Conservation (phyloP, 176 grass and related monocot genomes). For the Tuctoria greenei region DNA sequence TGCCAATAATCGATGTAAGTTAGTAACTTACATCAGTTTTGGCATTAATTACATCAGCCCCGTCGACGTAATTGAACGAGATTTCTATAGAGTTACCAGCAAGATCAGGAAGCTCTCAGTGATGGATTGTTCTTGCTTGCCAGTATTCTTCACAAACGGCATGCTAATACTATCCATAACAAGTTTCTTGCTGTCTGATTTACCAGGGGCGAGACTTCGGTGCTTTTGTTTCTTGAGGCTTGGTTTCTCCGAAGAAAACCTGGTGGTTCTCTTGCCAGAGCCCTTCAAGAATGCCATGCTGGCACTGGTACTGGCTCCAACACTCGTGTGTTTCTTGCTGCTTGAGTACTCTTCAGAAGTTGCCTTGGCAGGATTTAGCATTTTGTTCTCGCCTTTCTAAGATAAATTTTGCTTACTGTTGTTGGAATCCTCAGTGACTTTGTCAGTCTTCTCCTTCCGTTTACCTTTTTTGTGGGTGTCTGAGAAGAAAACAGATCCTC, state of each 20-base stretch:
- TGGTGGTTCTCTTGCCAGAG: slow-evolving; percentile 48
- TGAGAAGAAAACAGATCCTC: slow-evolving; percentile 28
- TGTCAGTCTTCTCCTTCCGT: slow-evolving; percentile 35
- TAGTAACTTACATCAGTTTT: too few species aligned
- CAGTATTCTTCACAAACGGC: slow-evolving; percentile 49
- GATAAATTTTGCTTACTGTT: slow-evolving; percentile 27
- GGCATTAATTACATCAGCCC: too few species aligned
- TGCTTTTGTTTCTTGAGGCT: slow-evolving; percentile 39
- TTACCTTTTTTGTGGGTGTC: slow-evolving; percentile 45
- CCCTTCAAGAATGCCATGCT: slow-evolving; percentile 38
- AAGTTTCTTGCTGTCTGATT: slow-evolving; percentile 42
- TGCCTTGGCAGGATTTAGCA: slow-evolving; percentile 28
- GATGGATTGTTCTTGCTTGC: slow-evolving; percentile 50
- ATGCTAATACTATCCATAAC: slow-evolving; percentile 32
- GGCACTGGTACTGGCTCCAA: background rate
- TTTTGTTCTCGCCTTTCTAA: slow-evolving; percentile 29
- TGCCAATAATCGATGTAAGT: too few species aligned
- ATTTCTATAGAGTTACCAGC: too few species aligned
- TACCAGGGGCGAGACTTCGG: slow-evolving; percentile 16
- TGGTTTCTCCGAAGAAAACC: slow-evolving; percentile 44
- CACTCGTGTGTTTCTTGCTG: slow-evolving; percentile 22
- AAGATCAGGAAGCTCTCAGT: slow-evolving; percentile 69
- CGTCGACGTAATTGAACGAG: too few species aligned
- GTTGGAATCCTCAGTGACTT: slow-evolving; percentile 21
- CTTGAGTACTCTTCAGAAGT: slow-evolving; percentile 32